Percentiles rank a stretch among this genome's conserved stretches.
Evolutionary conservation across 2,329 filamentous ascomycete genomes (phyloP).

Genomic region (Cordyceps tenuipes): DNA sequence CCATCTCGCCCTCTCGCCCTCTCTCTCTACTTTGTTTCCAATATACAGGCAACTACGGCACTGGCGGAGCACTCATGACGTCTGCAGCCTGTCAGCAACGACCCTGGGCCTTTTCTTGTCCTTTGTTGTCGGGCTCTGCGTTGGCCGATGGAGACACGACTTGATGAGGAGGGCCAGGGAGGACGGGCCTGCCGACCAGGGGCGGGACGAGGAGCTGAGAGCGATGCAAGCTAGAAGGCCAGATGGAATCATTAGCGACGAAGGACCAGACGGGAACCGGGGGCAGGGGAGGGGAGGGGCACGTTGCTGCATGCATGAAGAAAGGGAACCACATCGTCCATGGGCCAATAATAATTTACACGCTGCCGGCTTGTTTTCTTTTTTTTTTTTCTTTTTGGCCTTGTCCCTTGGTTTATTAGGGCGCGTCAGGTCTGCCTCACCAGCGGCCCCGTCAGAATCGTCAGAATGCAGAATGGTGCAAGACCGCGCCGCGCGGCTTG

Average conservation of each 20-base stretch:
- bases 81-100: background rate
- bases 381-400: background rate
- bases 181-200: background rate
- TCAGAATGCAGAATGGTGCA: no score
- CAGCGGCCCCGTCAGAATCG: background rate
- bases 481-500: background rate
- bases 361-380: background rate
- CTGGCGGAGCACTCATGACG: background rate
- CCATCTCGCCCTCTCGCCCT: background rate
- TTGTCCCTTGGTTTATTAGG: background rate
- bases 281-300: background rate
- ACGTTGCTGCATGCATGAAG: background rate
- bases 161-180: background rate
- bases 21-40: background rate
- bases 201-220: background rate
- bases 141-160: background rate
- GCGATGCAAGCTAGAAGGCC: background rate
- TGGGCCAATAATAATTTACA: background rate
- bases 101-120: background rate
- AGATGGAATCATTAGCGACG: background rate
- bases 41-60: background rate
- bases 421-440: slow-evolving; percentile 5
- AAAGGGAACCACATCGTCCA: background rate
- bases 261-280: background rate
- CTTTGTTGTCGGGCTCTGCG: background rate